Percentiles rank a stretch among this genome's conserved stretches.
Conservation (phyloP, 2,329 filamentous ascomycete species). For the Ceratocystis cacaofunesta region DNA sequence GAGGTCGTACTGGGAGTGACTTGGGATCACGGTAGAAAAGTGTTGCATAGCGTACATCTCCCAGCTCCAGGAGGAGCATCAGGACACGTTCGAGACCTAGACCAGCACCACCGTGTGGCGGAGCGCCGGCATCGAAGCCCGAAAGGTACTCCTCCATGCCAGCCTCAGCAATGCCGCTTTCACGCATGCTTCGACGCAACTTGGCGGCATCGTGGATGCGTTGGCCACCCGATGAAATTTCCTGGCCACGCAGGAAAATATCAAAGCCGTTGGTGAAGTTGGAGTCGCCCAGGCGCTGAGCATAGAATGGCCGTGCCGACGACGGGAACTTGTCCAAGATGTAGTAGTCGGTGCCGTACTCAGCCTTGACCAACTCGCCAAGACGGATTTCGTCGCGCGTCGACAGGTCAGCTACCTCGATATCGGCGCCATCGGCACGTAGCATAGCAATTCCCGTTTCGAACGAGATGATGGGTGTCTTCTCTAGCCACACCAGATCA, state of each 20-base stretch:
- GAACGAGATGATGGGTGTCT: conserved; percentile 73
- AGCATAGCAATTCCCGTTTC: conserved; percentile 66
- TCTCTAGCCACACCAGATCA: conserved; percentile 72
- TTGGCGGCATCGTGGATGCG: conserved; percentile 71
- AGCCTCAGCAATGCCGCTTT: conserved; percentile 59
- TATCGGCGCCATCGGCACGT: conserved; percentile 63
- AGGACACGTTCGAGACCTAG: conserved; percentile 81
- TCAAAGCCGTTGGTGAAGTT: conserved; percentile 82
- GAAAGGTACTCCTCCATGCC: conserved; percentile 82
- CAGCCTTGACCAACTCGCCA: conserved; percentile 70
- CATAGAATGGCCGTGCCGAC: conserved; percentile 77
- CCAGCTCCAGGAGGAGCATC: conserved; percentile 71
- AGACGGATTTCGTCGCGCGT: conserved; percentile 79
- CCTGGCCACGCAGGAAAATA: conserved; percentile 84
- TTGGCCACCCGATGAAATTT: conserved; percentile 83
- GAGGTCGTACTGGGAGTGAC: conserved; percentile 56
- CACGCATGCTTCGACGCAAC: conserved; percentile 62
- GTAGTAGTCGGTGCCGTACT: conserved; percentile 81
- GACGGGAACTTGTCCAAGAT: conserved; percentile 86
- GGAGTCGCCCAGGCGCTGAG: conserved; percentile 64
- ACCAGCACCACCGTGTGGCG: conserved; percentile 79
- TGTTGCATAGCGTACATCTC: conserved; percentile 78
- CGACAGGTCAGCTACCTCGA: conserved; percentile 59
- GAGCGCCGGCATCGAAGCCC: conserved; percentile 75
- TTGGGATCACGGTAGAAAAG: conserved; percentile 80